Conservation (phyloP, 176 grass and related monocot species). For the Leersia perrieri region DNA sequence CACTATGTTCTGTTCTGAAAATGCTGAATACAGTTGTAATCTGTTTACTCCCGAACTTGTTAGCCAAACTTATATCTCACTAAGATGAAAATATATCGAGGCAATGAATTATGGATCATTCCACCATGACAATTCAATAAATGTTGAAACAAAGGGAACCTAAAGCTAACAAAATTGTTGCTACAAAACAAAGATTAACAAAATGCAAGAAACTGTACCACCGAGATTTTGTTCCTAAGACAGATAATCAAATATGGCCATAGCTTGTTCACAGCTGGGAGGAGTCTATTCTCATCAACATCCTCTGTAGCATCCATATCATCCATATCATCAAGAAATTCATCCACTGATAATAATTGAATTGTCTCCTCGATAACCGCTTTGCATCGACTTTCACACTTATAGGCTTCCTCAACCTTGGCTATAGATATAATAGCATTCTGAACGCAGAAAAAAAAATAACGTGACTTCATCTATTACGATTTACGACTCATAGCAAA, state of each 20-base stretch:
- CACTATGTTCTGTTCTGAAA: not conserved
- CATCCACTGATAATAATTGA: constrained; percentile 67
- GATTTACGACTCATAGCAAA: not conserved
- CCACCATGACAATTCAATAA: not conserved
- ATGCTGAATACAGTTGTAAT: constrained; percentile 3
- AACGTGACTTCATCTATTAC: not conserved
- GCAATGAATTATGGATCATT: not conserved
- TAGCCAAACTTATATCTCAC: constrained; percentile 1
- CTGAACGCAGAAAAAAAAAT: constrained; percentile 40
- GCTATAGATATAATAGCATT: constrained; percentile 63
- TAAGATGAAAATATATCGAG: not conserved
- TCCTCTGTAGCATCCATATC: constrained; percentile 52
- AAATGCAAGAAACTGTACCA: constrained; percentile 47
- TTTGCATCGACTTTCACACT: constrained; percentile 77
- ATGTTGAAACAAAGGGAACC: constrained; percentile 1
- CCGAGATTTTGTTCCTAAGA: constrained; percentile 89
- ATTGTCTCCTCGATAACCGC: constrained; percentile 63
- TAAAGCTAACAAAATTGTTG: not conserved
- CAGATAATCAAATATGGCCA: constrained; percentile 91
- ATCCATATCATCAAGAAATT: constrained; percentile 56
- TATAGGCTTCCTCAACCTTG: constrained; percentile 84
- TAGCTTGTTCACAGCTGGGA: constrained; percentile 92
- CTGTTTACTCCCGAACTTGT: not conserved
- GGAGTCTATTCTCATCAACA: constrained; percentile 80
- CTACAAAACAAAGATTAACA: not conserved